Conservation (phyloP, 768 basidiomycete species). For the Russula compacta region DNA sequence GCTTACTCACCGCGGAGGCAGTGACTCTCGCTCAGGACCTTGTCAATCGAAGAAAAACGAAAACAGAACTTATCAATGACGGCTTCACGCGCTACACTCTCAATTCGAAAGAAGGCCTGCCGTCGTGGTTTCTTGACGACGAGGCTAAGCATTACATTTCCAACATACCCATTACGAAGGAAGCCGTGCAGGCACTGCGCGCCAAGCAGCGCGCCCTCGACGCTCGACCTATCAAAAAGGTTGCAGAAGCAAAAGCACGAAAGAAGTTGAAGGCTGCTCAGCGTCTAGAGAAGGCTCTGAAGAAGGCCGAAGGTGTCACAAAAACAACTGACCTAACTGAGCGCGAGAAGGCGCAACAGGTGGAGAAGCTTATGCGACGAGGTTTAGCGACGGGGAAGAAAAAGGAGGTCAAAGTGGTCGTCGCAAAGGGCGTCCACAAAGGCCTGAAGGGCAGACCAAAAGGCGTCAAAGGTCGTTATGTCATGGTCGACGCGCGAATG, state of each 20-base stretch:
- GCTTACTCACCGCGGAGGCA: constrained; percentile 81
- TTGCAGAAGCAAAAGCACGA: constrained; percentile 95
- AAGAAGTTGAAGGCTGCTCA: constrained; percentile 89
- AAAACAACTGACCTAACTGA: constrained; percentile 87
- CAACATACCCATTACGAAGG: constrained; percentile 95
- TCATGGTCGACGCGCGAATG: constrained; percentile 92
- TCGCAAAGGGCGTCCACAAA: constrained; percentile 84
- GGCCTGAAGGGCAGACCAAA: constrained; percentile 90
- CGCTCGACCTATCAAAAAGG: constrained; percentile 96
- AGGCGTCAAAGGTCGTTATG: constrained; percentile 91
- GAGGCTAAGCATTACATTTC: constrained; percentile 88
- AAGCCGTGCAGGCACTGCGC: constrained; percentile 76
- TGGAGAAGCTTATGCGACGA: constrained; percentile 85
- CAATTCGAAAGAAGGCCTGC: constrained; percentile 85
- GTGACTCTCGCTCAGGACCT: constrained; percentile 85
- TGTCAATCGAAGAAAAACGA: constrained; percentile 84
- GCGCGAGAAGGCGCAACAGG: constrained; percentile 87
- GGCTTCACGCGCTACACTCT: constrained; percentile 94
- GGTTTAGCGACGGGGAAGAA: constrained; percentile 64
- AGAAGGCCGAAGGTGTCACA: constrained; percentile 92
- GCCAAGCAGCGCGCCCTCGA: constrained; percentile 91
- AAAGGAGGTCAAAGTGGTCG: constrained; percentile 78
- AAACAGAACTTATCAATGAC: constrained; percentile 83
- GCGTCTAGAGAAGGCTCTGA: constrained; percentile 83
- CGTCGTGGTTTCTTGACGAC: constrained; percentile 96